phyloP scores from a whole-genome alignment of 139 green algal genomes.

The Gonium pectorale region DNA sequence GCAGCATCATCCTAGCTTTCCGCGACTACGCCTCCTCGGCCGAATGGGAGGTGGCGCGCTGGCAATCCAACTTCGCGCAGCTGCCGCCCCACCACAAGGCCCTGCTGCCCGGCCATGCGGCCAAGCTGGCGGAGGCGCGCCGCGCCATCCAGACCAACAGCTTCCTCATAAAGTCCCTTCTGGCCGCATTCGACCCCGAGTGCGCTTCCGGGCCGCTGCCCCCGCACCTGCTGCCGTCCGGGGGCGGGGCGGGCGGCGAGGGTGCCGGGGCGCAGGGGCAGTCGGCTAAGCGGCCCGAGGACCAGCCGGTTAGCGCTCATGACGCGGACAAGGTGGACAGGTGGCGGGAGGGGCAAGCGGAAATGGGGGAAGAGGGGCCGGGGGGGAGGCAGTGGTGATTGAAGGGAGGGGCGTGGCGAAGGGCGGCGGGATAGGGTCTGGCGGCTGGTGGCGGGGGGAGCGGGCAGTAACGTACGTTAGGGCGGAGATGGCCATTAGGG shows the following conservation, averaged over 20 bases:
- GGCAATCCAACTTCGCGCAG: constrained; percentile 76
- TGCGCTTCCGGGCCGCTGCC: constrained; percentile 22
- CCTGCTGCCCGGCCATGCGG: constrained; percentile 55
- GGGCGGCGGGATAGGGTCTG: too few relatives aligned
- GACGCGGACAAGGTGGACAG: constrained; percentile 70
- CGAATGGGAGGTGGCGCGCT: constrained; percentile 77
- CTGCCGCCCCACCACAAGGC: constrained; percentile 64
- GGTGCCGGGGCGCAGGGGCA: background rate
- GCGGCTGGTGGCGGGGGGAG: too few relatives aligned
- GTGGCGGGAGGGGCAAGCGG: too few relatives aligned
- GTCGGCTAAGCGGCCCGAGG: background rate
- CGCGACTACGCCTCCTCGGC: constrained; percentile 67
- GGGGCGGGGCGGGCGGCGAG: background rate
- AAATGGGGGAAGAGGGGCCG: background rate
- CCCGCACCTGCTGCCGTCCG: background rate
- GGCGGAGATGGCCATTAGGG: too few relatives aligned
- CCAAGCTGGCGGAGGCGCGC: constrained; percentile 62
- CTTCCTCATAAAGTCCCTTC: constrained; percentile 73
- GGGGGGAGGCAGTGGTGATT: background rate
- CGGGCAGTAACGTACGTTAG: too few relatives aligned
- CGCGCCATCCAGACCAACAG: constrained; percentile 71
- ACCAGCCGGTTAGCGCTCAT: background rate
- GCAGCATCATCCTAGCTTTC: constrained; percentile 82
- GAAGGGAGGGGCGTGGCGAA: too few relatives aligned
- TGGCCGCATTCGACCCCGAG: constrained; percentile 16